Conservation (phyloP, 306 rosid genomes). For the Ormosia semicastrata region DNA sequence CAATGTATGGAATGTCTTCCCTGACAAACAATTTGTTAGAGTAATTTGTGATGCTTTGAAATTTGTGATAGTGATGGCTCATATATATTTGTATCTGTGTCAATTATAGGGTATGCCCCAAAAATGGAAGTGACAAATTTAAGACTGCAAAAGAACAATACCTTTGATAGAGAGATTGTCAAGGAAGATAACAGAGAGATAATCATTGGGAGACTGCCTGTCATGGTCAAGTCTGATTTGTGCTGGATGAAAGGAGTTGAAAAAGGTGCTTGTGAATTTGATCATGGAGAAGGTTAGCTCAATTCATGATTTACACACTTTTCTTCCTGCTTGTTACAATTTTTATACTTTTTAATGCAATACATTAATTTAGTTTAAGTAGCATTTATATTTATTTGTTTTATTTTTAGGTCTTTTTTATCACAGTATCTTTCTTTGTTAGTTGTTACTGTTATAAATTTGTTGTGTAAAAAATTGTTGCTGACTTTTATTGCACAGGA, state of each 20-base stretch:
- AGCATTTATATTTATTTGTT: not conserved
- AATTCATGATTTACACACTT: not conserved
- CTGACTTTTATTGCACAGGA: constrained; percentile 96
- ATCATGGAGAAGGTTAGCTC: constrained; percentile 79
- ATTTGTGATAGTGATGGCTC: not conserved
- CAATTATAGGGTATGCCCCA: constrained; percentile 44
- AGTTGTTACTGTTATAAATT: not conserved
- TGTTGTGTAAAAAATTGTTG: constrained; percentile 25
- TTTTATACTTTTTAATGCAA: not conserved
- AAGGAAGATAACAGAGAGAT: constrained; percentile 54
- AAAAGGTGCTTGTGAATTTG: constrained; percentile 82
- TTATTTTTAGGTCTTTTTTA: not conserved
- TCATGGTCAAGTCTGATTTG: constrained; percentile 88
- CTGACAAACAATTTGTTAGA: not conserved
- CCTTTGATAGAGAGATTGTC: constrained; percentile 37
- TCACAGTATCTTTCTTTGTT: not conserved
- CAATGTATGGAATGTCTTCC: not conserved
- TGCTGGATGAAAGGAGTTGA: constrained; percentile 82
- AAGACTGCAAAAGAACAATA: constrained; percentile 73
- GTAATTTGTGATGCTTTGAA: not conserved
- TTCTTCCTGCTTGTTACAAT: not conserved
- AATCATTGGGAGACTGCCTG: constrained; percentile 76
- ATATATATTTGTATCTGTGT: constrained; percentile 26
- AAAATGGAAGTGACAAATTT: constrained; percentile 71
- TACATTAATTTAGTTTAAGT: not conserved